Evolutionary conservation across 2,329 filamentous ascomycete species (phyloP), one percentile per base, ranked within the genome.

Genomic region (Fusarium mexicanum): DNA sequence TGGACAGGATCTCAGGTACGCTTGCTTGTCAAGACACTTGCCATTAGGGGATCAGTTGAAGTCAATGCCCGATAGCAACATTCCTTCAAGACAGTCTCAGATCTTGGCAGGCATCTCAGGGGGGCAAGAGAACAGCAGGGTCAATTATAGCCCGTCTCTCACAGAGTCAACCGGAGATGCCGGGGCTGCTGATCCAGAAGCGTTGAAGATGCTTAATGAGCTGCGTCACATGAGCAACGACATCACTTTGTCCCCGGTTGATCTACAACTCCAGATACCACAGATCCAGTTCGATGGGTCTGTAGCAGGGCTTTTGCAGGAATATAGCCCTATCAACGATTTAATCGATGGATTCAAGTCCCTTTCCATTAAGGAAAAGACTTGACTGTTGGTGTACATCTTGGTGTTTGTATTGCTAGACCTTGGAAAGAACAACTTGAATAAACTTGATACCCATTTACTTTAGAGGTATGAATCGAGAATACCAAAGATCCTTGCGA

Each of bases 41-140:
- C 26, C 53, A 16, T n/a, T n/a, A 7, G 5, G 20, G 53, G 29
- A 44, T 14, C 38, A 44, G 20, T 24, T 24, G 22, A 14, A 33
- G 20, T 14, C 37, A 9, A 33, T 2, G 2, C 22, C 26, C 17
- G 22, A 24, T 20, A 18, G 20, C 3, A 22, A 6, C 17, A 20
- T 33, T 44, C 38, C 26, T 33, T n/a, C 38, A 44, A 57, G 38
- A 14, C 53, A 57, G 22, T 57, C 53, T 57, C 53, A 31, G 22
- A 57, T 57, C 22, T 18, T 57, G 24, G 53, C 38, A 44, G 53
- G 53, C n/a, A 57, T 57, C 38, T 57, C 53, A 20, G 38, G 53
- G 33, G 53, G 53, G n/a, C 53, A 57, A 24, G 17, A 44, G 2
- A 7, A 17, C 11, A 18, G 22, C 12, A 31, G 38, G 37, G 5